Percentiles rank a stretch among this genome's conserved stretches.
Evolutionary conservation across 2,329 filamentous ascomycete genomes (phyloP).

Genomic region (Claviceps digitariae): DNA sequence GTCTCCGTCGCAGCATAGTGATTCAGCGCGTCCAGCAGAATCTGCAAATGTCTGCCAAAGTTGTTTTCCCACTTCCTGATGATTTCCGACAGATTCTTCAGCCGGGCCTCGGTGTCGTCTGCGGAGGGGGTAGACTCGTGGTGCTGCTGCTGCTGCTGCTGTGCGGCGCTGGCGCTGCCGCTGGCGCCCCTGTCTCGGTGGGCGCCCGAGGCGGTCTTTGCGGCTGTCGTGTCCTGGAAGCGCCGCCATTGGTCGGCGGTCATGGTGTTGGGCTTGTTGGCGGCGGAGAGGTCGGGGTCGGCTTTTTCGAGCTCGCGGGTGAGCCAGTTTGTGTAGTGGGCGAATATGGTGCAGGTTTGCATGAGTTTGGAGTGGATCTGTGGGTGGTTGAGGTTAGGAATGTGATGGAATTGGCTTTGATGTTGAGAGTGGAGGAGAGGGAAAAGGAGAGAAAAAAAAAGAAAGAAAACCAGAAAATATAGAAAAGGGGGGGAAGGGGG

Average conservation of each 20-base stretch:
- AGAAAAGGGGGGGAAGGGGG: background rate
- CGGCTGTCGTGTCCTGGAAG: conserved; percentile 35
- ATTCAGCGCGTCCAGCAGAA: conserved; percentile 85
- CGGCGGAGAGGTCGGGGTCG: conserved; percentile 60
- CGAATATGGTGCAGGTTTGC: conserved; percentile 90
- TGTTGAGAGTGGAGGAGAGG: background rate
- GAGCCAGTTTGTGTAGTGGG: conserved; percentile 75
- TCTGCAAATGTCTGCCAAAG: conserved; percentile 84
- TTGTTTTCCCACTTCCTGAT: conserved; percentile 87
- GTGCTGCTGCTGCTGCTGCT: conserved; percentile 10
- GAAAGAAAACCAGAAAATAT: background rate
- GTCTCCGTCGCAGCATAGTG: conserved; percentile 97
- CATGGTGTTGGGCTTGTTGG: conserved; percentile 46
- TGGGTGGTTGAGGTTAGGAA: conserved; percentile 35
- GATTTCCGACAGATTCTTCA: conserved; percentile 73
- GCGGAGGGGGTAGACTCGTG: conserved; percentile 9
- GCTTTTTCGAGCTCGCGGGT: conserved; percentile 72
- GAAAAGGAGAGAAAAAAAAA: background rate
- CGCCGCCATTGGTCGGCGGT: conserved; percentile 46
- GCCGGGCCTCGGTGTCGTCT: conserved; percentile 31
- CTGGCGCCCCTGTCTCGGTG: too few species aligned
- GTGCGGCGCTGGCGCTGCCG: too few species aligned
- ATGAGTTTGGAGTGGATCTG: conserved; percentile 81
- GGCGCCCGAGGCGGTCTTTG: too few species aligned
- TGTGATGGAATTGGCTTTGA: conserved; percentile 6